These are phyloP conservation scores for Cucumis hystrix DNA, from an alignment of 306 rosid genomes.

Conservation along the genomic window DNA sequence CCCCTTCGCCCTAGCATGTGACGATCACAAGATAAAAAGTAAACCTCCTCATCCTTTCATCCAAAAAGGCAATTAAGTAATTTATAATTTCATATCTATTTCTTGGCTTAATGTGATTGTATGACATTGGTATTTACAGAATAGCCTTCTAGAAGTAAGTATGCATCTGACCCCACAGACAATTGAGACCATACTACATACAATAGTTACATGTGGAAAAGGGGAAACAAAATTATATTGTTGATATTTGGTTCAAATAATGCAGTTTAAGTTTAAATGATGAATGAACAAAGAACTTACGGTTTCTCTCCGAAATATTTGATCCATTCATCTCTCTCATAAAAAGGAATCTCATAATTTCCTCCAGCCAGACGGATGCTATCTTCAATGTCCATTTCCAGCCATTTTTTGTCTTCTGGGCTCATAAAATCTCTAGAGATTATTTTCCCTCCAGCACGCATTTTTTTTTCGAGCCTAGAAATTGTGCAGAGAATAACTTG, in stretches of 20 bases:
- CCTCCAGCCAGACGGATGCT: conserved; percentile 46
- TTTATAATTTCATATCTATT: background rate
- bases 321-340: conserved; percentile 74
- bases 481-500: conserved; percentile 16
- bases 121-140: background rate
- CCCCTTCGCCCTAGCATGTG: conserved; percentile 72
- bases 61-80: background rate
- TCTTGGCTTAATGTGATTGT: background rate
- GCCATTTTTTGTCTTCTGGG: conserved; percentile 79
- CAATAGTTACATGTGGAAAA: background rate
- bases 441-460: conserved; percentile 81
- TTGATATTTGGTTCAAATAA: background rate
- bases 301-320: conserved; percentile 53
- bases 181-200: background rate
- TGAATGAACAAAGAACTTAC: conserved; percentile 31
- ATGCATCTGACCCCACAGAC: background rate
- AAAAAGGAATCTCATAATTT: conserved; percentile 44
- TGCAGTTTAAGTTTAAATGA: background rate
- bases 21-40: background rate
- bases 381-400: conserved; percentile 93
- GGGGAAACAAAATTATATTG: background rate
- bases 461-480: conserved; percentile 68
- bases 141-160: background rate
- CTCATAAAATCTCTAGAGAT: conserved; percentile 65
- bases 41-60: background rate